Conservation (phyloP, 345 rosid genomes). For the Syzygium grande region DNA sequence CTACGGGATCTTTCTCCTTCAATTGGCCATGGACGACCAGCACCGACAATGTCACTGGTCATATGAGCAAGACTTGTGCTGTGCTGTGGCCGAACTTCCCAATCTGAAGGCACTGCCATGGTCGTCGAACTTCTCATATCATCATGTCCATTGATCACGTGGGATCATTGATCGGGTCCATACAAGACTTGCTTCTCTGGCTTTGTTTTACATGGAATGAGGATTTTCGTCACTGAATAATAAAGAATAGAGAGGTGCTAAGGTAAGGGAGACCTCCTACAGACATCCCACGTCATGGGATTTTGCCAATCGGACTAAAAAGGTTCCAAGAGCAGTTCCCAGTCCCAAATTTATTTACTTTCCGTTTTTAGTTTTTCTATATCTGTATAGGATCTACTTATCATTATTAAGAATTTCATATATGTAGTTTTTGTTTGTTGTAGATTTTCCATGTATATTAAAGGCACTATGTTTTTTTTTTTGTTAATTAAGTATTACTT, state of each 20-base stretch:
- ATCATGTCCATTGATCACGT: background rate
- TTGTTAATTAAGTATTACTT: too few species aligned
- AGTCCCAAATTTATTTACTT: background rate
- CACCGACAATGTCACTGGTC: background rate
- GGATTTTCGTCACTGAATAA: background rate
- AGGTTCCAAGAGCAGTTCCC: background rate
- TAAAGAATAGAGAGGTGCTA: background rate
- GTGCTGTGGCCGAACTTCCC: background rate
- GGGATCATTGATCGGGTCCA: background rate
- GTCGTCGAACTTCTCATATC: background rate
- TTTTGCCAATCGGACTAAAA: background rate
- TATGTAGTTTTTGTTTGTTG: too few species aligned
- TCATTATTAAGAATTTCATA: too few species aligned
- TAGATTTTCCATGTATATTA: too few species aligned
- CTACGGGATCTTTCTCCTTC: background rate
- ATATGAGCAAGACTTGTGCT: background rate
- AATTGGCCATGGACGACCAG: background rate
- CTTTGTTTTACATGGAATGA: rapidly evolving
- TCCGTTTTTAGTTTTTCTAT: too few species aligned
- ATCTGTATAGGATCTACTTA: too few species aligned
- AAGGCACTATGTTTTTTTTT: too few species aligned
- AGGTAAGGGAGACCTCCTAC: background rate
- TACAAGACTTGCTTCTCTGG: too few species aligned
- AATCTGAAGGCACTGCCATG: background rate
- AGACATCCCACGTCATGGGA: background rate